phyloP scores from a whole-genome alignment of 257 asterid species.

The Verbascum thapsus region DNA sequence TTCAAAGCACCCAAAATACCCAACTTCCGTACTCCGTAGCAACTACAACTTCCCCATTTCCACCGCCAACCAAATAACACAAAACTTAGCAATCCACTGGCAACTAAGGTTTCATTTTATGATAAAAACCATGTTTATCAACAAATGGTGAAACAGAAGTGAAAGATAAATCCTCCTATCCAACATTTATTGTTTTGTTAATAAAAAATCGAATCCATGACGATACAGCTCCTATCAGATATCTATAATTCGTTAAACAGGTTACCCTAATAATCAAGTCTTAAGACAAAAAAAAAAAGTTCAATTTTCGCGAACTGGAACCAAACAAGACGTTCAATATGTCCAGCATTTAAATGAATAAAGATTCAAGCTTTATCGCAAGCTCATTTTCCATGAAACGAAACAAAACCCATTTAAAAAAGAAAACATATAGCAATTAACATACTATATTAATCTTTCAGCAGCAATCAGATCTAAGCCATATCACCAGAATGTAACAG shows the following conservation, averaged over 20 bases:
- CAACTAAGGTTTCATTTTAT: constrained; percentile 2
- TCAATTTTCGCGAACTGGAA: neutral
- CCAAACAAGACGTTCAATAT: constrained; percentile 1
- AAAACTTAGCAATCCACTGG: neutral
- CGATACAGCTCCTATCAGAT: neutral
- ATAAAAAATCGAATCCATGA: constrained; percentile 1
- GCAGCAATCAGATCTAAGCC: constrained; percentile 25
- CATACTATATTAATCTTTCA: neutral
- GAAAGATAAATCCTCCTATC: constrained; percentile 5
- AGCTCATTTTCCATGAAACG: neutral
- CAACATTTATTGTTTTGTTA: neutral
- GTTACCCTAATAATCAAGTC: constrained; percentile 7
- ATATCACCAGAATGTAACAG: neutral
- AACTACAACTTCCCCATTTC: neutral
- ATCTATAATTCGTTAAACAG: constrained; percentile 9
- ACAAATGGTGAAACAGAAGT: neutral
- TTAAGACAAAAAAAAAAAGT: neutral
- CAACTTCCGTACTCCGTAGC: neutral
- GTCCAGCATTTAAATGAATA: neutral
- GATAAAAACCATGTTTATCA: neutral
- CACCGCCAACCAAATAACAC: neutral
- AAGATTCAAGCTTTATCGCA: constrained; percentile 1
- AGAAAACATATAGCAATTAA: too few species aligned
- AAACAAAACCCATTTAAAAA: too few species aligned
- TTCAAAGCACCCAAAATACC: neutral